Conservation (phyloP, 768 basidiomycete genomes). For the Holtermanniella nyarrowii region DNA sequence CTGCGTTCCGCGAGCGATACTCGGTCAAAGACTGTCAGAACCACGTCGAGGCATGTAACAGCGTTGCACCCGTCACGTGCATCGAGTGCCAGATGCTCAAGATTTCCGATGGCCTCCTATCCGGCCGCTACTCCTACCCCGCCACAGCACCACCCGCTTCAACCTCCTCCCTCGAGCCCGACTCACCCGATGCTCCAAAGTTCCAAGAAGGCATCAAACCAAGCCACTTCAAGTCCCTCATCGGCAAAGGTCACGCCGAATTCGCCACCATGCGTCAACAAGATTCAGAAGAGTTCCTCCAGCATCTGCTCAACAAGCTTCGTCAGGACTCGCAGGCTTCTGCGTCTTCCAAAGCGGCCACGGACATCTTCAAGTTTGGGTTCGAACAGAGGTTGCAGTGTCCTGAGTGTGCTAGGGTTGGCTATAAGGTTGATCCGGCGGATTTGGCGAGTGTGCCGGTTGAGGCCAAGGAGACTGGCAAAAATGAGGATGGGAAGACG, state of each 20-base stretch:
- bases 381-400: slow-evolving; percentile 84
- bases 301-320: slow-evolving; percentile 63
- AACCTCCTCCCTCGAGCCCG: slow-evolving; percentile 17
- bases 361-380: slow-evolving; percentile 65
- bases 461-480: slow-evolving; percentile 51
- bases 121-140: slow-evolving; percentile 75
- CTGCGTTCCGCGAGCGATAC: slow-evolving; percentile 67
- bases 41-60: slow-evolving; percentile 58
- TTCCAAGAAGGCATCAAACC: slow-evolving; percentile 83
- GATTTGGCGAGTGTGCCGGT: slow-evolving; percentile 76
- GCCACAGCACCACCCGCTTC: slow-evolving; percentile 31
- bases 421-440: slow-evolving; percentile 65
- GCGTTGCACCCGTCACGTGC: slow-evolving; percentile 65
- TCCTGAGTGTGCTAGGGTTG: slow-evolving; percentile 60
- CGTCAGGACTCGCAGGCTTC: slow-evolving; percentile 49
- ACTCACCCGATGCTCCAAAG: slow-evolving; percentile 23
- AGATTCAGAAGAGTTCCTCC: slow-evolving; percentile 90
- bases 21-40: slow-evolving; percentile 42
- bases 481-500: slow-evolving; percentile 54
- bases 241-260: slow-evolving; percentile 86
- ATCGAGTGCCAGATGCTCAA: slow-evolving; percentile 94
- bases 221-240: slow-evolving; percentile 69
- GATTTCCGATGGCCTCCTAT: slow-evolving; percentile 80
- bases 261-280: slow-evolving; percentile 96
- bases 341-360: slow-evolving; percentile 47